These are phyloP conservation scores for Phialophora macrospora DNA, from an alignment of 2,329 filamentous ascomycete genomes.

Conservation along the genomic window DNA sequence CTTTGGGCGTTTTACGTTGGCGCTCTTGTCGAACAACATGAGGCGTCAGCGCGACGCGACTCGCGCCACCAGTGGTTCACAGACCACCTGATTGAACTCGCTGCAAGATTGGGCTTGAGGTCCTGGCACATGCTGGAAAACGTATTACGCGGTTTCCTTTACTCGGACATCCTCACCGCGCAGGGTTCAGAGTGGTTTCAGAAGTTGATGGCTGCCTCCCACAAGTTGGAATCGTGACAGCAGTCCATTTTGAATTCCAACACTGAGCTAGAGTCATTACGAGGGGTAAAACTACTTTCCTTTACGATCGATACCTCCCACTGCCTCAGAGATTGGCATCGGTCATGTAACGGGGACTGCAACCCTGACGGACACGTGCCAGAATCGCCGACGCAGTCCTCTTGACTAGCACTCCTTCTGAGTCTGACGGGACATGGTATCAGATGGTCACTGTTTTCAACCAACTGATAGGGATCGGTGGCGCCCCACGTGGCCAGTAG, in stretches of 20 bases:
- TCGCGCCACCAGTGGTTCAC: neutral
- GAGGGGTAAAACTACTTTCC: no score
- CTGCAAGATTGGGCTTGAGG: neutral
- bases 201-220: neutral
- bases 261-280: neutral
- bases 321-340: no score
- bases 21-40: constrained; percentile 20
- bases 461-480: no score
- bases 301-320: no score
- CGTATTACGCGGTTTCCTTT: constrained; percentile 7
- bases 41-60: neutral
- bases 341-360: no score
- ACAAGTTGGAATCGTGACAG: neutral
- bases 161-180: constrained; percentile 7
- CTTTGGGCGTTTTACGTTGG: constrained; percentile 26
- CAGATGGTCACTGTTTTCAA: no score
- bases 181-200: constrained; percentile 13
- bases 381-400: no score
- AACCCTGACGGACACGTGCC: no score
- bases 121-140: constrained; percentile 1
- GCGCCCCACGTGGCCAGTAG: no score
- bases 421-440: no score
- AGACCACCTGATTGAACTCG: neutral
- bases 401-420: no score
- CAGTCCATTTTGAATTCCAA: neutral